phyloP scores from a whole-genome alignment of 805 yeast species.

The Nakazawaea anatomiae region DNA sequence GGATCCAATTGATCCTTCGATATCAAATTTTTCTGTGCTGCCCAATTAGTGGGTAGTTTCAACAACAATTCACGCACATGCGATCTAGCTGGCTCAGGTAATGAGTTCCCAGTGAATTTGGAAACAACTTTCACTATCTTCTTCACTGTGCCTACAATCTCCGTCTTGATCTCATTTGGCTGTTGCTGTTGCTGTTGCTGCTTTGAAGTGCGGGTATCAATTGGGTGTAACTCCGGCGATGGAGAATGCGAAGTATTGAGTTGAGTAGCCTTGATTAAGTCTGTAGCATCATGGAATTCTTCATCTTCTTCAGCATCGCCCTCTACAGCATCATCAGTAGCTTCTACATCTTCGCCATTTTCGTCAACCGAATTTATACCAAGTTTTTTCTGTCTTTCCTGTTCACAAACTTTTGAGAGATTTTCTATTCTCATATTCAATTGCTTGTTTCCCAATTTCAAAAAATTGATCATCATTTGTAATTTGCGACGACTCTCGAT shows the following conservation, averaged over 20 bases:
- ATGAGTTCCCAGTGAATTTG: slow-evolving; percentile 69
- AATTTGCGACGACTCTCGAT: slow-evolving; percentile 71
- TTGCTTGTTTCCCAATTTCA: slow-evolving; percentile 76
- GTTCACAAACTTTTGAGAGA: slow-evolving; percentile 30
- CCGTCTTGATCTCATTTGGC: slow-evolving; percentile 57
- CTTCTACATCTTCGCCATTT: slow-evolving; percentile 1
- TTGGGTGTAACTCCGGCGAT: slow-evolving; percentile 1
- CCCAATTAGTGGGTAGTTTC: slow-evolving; percentile 71
- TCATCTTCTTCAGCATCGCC: slow-evolving; percentile 3
- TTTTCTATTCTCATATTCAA: slow-evolving; percentile 60
- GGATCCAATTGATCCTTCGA: slow-evolving; percentile 28
- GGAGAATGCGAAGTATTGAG: slow-evolving; percentile 6
- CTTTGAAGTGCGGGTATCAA: neutral
- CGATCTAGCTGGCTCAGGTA: slow-evolving; percentile 73
- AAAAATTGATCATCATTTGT: slow-evolving; percentile 71
- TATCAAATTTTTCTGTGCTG: slow-evolving; percentile 24
- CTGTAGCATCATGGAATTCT: slow-evolving; percentile 11
- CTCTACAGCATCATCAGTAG: neutral
- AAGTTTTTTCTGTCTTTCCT: slow-evolving; percentile 7
- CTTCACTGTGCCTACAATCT: slow-evolving; percentile 82
- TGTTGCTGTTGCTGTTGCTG: slow-evolving; percentile 13
- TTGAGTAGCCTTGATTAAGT: neutral
- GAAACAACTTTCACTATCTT: slow-evolving; percentile 84
- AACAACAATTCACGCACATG: slow-evolving; percentile 77
- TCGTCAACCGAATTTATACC: slow-evolving; percentile 15